Percentiles rank a stretch among this genome's conserved stretches.
These are phyloP conservation scores for Clarireedia sp. DNA, from an alignment of 2,329 filamentous ascomycete species.

Conservation along the genomic window DNA sequence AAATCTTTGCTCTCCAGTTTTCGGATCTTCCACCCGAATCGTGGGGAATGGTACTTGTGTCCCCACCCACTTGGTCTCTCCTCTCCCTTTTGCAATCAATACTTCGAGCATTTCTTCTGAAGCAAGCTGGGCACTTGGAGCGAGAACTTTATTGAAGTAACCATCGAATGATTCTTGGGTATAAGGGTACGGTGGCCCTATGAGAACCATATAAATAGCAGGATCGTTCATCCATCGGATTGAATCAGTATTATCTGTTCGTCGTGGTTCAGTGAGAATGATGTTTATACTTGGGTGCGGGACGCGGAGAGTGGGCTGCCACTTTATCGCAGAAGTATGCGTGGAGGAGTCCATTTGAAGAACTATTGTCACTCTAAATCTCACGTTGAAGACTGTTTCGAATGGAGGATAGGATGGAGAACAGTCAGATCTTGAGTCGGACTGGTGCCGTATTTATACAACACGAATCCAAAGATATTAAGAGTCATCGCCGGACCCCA, in stretches of 20 bases:
- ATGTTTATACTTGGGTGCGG: neutral
- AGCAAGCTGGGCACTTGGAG: neutral
- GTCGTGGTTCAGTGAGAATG: neutral
- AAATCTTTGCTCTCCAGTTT: neutral
- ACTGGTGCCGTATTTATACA: too few relatives aligned
- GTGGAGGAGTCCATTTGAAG: neutral
- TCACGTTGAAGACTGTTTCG: too few relatives aligned
- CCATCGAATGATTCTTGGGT: neutral
- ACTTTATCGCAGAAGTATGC: neutral
- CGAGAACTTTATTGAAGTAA: neutral
- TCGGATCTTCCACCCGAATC: neutral
- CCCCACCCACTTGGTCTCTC: neutral
- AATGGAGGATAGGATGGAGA: too few relatives aligned
- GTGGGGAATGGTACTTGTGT: neutral
- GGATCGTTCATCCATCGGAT: neutral
- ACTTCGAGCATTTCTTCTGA: neutral
- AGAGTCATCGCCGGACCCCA: too few relatives aligned
- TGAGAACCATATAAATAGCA: neutral
- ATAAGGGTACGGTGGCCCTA: constrained; percentile 1
- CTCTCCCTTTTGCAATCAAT: neutral
- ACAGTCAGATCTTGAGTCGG: too few relatives aligned
- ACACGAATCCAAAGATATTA: too few relatives aligned
- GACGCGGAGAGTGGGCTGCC: neutral
- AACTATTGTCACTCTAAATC: neutral
- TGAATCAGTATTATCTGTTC: neutral